These are phyloP conservation scores for Penicillium sp. DNA, from an alignment of 2,329 filamentous ascomycete species.

Conservation along the genomic window DNA sequence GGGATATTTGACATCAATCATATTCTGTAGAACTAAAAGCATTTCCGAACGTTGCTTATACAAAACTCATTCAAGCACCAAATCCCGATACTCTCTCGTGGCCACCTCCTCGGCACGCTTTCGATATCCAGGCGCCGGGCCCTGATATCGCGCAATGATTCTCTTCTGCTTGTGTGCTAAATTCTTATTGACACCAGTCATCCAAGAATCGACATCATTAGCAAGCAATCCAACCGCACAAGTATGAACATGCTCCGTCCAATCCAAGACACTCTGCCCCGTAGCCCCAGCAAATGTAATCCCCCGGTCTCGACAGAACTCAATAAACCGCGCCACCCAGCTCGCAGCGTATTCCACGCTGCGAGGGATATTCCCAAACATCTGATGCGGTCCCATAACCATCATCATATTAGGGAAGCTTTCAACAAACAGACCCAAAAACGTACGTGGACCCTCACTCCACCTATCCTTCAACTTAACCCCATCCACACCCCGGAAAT, in stretches of 20 bases:
- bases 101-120: constrained; percentile 21
- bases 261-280: constrained; percentile 40
- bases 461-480: constrained; percentile 10
- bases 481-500: constrained; percentile 10
- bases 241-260: constrained; percentile 52
- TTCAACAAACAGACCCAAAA: constrained; percentile 11
- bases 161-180: constrained; percentile 49
- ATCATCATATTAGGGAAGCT: constrained; percentile 17
- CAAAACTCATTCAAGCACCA: not conserved
- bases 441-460: constrained; percentile 7
- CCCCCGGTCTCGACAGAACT: not conserved
- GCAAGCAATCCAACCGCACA: constrained; percentile 48
- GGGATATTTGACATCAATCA: not conserved
- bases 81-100: constrained; percentile 2
- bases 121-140: constrained; percentile 48
- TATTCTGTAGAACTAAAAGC: not conserved
- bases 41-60: not conserved
- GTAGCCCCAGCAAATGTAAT: constrained; percentile 45
- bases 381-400: constrained; percentile 25
- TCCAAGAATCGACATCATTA: constrained; percentile 55
- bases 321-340: not conserved
- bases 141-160: constrained; percentile 50
- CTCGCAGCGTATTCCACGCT: not conserved
- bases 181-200: constrained; percentile 58
- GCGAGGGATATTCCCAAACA: constrained; percentile 36